phyloP scores from a whole-genome alignment of 371 early-diverging fungal genomes.

The Fennellomyces sp. region DNA sequence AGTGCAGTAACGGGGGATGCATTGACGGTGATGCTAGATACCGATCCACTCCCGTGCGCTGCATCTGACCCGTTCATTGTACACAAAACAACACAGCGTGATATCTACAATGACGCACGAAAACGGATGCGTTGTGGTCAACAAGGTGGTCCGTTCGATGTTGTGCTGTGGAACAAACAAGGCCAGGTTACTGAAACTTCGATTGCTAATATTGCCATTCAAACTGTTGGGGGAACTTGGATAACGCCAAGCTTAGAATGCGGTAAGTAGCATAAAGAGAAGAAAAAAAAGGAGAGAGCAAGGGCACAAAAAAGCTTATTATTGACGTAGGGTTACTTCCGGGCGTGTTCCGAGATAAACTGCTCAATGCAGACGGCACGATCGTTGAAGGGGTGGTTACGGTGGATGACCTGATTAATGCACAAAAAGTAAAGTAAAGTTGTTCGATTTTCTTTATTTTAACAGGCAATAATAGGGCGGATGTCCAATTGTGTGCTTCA shows the following conservation, averaged over 20 bases:
- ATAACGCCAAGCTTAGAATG: constrained; percentile 48
- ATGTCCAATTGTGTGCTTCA: constrained; percentile 7
- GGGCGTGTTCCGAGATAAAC: constrained; percentile 53
- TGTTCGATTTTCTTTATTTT: too few species aligned
- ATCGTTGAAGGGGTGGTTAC: constrained; percentile 42
- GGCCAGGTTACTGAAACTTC: constrained; percentile 59
- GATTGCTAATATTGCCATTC: constrained; percentile 64
- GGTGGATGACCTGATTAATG: constrained; percentile 43
- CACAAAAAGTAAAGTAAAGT: constrained; percentile 33
- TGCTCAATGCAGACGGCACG: constrained; percentile 29
- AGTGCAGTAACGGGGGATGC: constrained; percentile 12
- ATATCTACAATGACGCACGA: constrained; percentile 54
- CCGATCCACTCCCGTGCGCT: constrained; percentile 22
- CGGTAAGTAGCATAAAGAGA: constrained; percentile 41
- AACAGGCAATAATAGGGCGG: constrained; percentile 2
- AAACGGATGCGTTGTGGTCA: constrained; percentile 32
- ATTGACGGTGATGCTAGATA: constrained; percentile 41
- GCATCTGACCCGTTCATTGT: constrained; percentile 43
- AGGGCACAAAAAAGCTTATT: neutral
- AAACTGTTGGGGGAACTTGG: constrained; percentile 32
- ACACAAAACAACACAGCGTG: constrained; percentile 64
- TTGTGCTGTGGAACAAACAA: constrained; percentile 54
- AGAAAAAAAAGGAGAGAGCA: neutral
- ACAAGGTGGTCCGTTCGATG: constrained; percentile 49
- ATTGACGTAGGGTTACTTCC: constrained; percentile 39